Evolutionary conservation across 768 basidiomycete genomes (phyloP).

Genomic region (Pleurotus citrinopileatus): DNA sequence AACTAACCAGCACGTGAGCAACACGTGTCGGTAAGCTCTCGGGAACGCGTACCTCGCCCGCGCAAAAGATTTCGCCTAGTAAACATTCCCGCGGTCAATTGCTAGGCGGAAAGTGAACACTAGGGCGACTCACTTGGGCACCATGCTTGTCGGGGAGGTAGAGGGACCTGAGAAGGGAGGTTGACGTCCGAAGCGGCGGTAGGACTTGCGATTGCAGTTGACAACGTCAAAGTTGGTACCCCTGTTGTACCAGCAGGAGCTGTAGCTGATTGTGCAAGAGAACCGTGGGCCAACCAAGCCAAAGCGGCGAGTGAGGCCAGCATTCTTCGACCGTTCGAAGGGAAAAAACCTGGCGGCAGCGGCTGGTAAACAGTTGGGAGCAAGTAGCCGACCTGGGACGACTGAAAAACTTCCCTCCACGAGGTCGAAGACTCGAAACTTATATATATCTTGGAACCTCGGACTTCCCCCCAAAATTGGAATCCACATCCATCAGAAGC

Average conservation of each 20-base stretch:
- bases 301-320: constrained; percentile 19
- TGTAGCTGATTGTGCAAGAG: constrained; percentile 18
- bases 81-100: constrained; percentile 17
- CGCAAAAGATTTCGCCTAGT: constrained; percentile 71
- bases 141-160: constrained; percentile 75
- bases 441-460: neutral
- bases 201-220: constrained; percentile 65
- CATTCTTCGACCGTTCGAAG: constrained; percentile 15
- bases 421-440: neutral
- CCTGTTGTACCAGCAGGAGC: constrained; percentile 5
- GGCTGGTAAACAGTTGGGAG: too few relatives aligned
- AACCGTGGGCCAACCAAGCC: constrained; percentile 15
- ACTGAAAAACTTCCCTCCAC: neutral
- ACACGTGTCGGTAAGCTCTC: too few relatives aligned
- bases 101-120: too few relatives aligned
- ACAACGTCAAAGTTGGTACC: constrained; percentile 36
- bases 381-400: too few relatives aligned
- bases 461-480: neutral
- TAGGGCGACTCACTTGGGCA: constrained; percentile 42
- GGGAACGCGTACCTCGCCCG: constrained; percentile 77
- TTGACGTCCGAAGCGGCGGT: constrained; percentile 46
- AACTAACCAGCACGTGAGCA: constrained; percentile 40
- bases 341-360: too few relatives aligned
- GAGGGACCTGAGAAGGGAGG: constrained; percentile 62
- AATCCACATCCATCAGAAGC: neutral